phyloP scores from a whole-genome alignment of 345 rosid genomes.

The Citrus australasica region DNA sequence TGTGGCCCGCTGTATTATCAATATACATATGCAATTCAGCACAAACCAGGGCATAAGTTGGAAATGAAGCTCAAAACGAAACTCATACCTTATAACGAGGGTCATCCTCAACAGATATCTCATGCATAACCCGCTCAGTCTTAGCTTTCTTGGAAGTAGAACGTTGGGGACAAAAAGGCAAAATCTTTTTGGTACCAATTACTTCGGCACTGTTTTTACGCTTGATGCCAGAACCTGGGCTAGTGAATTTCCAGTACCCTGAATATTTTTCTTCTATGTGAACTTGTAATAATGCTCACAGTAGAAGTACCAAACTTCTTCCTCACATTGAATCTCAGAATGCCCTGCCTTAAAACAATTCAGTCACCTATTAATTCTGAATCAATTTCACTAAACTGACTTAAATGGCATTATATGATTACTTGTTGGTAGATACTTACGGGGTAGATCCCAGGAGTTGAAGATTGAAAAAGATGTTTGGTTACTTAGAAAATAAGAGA shows the following conservation, averaged over 20 bases:
- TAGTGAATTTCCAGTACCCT: conserved; percentile 1
- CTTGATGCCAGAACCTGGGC: conserved; percentile 21
- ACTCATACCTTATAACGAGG: not conserved
- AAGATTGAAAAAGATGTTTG: too few relatives aligned
- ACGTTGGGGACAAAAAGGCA: conserved; percentile 21
- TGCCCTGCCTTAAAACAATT: not conserved
- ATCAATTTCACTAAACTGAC: too few relatives aligned
- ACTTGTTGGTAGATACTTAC: conserved; percentile 12
- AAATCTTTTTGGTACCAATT: conserved; percentile 37
- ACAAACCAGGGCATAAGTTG: too few relatives aligned
- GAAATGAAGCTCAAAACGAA: not conserved
- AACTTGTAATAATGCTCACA: too few relatives aligned
- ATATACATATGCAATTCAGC: too few relatives aligned
- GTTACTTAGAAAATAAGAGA: too few relatives aligned
- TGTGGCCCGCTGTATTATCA: too few relatives aligned
- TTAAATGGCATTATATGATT: too few relatives aligned
- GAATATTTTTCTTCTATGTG: too few relatives aligned
- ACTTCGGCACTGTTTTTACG: not conserved
- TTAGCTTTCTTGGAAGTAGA: not conserved
- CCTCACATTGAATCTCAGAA: not conserved
- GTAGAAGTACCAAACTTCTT: conserved; percentile 30
- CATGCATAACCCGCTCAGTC: conserved; percentile 11
- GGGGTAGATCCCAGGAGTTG: conserved; percentile 16
- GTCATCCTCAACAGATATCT: not conserved
- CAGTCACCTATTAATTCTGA: not conserved